Conservation (phyloP, 1,139 yeast species). For the Protomyces inundatus region DNA sequence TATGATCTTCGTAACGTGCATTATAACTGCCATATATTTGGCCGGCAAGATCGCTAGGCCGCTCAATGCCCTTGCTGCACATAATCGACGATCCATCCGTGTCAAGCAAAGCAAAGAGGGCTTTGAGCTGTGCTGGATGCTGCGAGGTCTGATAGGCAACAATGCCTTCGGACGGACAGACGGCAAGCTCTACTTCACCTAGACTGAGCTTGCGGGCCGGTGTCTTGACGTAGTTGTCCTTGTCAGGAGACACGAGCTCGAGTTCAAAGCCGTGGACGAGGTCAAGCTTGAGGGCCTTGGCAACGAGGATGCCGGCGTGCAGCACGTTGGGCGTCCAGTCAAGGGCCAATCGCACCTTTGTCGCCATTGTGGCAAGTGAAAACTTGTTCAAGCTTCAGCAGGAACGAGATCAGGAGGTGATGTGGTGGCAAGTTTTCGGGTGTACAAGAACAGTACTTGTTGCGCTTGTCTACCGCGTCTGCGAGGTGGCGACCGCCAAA, state of each 20-base stretch:
- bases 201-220: conserved; percentile 4
- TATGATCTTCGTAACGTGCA: conserved; percentile 8
- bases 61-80: background rate
- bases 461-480: too few relatives aligned
- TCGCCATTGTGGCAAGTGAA: too few relatives aligned
- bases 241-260: background rate
- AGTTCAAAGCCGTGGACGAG: background rate
- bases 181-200: conserved; percentile 7
- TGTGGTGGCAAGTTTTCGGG: too few relatives aligned
- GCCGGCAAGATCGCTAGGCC: conserved; percentile 14
- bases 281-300: conserved; percentile 1
- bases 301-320: conserved; percentile 6
- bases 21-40: conserved; percentile 10
- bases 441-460: too few relatives aligned
- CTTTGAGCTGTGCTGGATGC: background rate
- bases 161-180: conserved; percentile 11
- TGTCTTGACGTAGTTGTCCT: conserved; percentile 3
- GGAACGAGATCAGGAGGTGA: too few relatives aligned
- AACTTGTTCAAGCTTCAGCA: too few relatives aligned
- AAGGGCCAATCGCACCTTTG: conserved; percentile 7
- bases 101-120: conserved; percentile 12
- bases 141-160: background rate
- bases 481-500: too few relatives aligned
- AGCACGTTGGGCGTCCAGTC: conserved; percentile 14
- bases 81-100: conserved; percentile 10